Evolutionary conservation across 2,329 filamentous ascomycete genomes (phyloP), one percentile per base, ranked within the genome.

Genomic region (Cytospora mali): DNA sequence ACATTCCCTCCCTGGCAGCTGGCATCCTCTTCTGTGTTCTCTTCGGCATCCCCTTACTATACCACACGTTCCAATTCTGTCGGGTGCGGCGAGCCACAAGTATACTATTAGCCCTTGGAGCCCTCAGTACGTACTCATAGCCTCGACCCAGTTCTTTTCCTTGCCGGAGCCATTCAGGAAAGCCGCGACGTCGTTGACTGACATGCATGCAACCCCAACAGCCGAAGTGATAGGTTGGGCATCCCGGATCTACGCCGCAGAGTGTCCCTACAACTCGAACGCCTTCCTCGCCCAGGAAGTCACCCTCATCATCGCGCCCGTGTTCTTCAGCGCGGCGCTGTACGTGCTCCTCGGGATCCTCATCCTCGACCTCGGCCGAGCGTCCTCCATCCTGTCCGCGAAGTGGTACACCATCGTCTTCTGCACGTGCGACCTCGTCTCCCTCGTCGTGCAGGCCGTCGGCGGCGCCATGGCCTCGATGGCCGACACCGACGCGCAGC

Each of bases 201-300:
- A 46, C n/a, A 46, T 46, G n/a, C n/a, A 23, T 9, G 4, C 35
- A 6, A 1, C 42, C 42, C 21, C 13, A 46, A 14, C 27, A 76
- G 74, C 70, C 62, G 80, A 82, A 66, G 64, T 80, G 11, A 71
- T 82, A 50, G 81, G 81, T 35, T 83, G 80, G 81, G 75, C 74
- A 3, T 80, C 75, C 14, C 75, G 81, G 33, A 75, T 79, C 4
- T 82, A 79, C 78, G 80, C 80, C 11, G 70, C 78, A 18, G 67
- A 77, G 55, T 83, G 81, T 59, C 79, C 79, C 1, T 82, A 82
- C 67, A 81, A 80, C 68, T 62, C 70, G 14, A 76, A 75, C 16
- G 79, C 80, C 14, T 83, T 82, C 62, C 69, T 82, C 6, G 79
- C 82, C 69, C 80, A 83, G 66, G 82, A 82, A 49, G 79, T 77